These are phyloP conservation scores for Trametes sanguinea DNA, from an alignment of 768 basidiomycete genomes.

Conservation along the genomic window DNA sequence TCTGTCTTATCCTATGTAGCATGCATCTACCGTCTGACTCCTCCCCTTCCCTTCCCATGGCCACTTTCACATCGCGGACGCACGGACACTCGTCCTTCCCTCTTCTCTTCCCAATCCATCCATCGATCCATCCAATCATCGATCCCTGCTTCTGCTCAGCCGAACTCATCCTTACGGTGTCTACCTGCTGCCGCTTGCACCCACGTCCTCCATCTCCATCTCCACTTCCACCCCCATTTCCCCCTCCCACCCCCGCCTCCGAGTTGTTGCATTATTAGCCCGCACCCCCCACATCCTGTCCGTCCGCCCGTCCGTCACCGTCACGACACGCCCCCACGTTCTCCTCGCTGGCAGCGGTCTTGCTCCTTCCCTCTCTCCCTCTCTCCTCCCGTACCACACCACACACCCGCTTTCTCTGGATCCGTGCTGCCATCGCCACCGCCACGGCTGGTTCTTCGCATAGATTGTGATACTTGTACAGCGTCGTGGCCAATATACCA, in stretches of 20 bases:
- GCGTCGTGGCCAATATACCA: constrained; percentile 12
- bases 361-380: too few relatives aligned
- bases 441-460: neutral
- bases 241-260: too few relatives aligned
- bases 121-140: too few relatives aligned
- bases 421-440: neutral
- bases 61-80: constrained; percentile 1
- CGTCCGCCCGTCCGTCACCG: constrained; percentile 1
- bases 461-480: constrained; percentile 15
- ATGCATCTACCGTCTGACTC: constrained; percentile 14
- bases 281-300: neutral
- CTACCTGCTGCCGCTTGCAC: neutral
- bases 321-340: neutral
- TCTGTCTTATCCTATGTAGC: constrained; percentile 21
- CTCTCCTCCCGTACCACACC: too few relatives aligned
- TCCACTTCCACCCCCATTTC: too few relatives aligned
- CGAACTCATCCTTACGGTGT: too few relatives aligned
- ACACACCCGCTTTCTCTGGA: neutral
- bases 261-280: constrained; percentile 23
- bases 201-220: neutral
- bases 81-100: neutral
- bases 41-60: neutral
- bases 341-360: neutral
- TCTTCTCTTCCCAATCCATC: too few relatives aligned
- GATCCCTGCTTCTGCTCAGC: too few relatives aligned